Base-by-base conservation (phyloP, 352 stramenopile genomes). In the Pythium coloratum region DNA sequence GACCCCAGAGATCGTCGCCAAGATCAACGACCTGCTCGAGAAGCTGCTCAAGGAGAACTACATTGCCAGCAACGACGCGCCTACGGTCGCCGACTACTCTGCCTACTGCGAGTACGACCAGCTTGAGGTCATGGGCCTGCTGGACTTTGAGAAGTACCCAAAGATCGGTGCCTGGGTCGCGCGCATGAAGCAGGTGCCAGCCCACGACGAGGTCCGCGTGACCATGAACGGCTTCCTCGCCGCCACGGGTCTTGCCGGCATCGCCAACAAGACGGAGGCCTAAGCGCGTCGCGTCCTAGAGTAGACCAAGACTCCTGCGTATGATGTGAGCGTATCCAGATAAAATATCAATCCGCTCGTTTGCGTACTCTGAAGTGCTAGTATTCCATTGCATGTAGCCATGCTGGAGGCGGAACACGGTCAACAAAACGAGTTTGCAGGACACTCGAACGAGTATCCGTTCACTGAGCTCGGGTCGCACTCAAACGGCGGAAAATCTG, bases 31-130 rank as follows among this genome's bases (percentile, higher is more conserved):
- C 18, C 58, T 84, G 7, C 64, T 86, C 51, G 80, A 88, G 56
- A 77, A 81, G 70, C 72, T 88, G 47, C 62, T 91, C 33, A 68
- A 61, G 46, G 72, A 81, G 6, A 66, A 81, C 57, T 91, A 75
- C 66, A 75, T 89, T 36, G 82, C 80, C 0, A 67, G 76, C 36
- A 80, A 73, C 32, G 72, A 86, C 40, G 71, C 72, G 47, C 82
- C 81, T 32, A 91, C 80, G 7, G 72, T 91, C 38, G 82, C 81
- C 9, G 82, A 91, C 66, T 86, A 73, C 59, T 66, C 79, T 6
- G 69, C 67, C 6, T 91, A 91, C 76, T 88, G 77, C 51, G 80
- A 91, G 71, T 80, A 88, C 57, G 82, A 88, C 69, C 82, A 89
- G 71, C 72, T 89, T 3, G 77, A 88, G 65, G 28, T 76, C 36